Evolutionary conservation across 169 alveolate species (phyloP).

Genomic region (Plasmodium malariae): DNA sequence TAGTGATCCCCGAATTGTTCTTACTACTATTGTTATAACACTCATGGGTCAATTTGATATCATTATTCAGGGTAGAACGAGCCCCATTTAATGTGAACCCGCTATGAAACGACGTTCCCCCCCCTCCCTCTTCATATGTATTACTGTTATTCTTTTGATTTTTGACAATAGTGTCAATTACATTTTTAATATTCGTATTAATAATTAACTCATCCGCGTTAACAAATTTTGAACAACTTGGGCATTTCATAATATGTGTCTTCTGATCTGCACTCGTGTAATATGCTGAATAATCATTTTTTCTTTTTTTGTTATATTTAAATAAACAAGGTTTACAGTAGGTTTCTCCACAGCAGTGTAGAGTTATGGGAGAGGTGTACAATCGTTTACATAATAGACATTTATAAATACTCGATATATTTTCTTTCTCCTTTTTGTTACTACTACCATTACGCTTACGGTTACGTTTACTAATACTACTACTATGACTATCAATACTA

Average conservation of each 20-base stretch:
- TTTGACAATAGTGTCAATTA: slow-evolving; percentile 44
- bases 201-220: slow-evolving; percentile 44
- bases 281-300: slow-evolving; percentile 15
- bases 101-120: too few relatives aligned
- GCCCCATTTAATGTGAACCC: too few relatives aligned
- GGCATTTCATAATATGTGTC: slow-evolving; percentile 57
- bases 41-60: too few relatives aligned
- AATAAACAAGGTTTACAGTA: slow-evolving; percentile 85
- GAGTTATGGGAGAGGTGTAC: slow-evolving; percentile 86
- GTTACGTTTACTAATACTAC: slow-evolving; percentile 26
- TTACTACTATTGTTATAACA: too few relatives aligned
- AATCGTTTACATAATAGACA: slow-evolving; percentile 86
- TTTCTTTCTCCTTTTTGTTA: slow-evolving; percentile 14
- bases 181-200: slow-evolving; percentile 70
- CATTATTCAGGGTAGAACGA: too few relatives aligned
- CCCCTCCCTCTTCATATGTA: not conserved
- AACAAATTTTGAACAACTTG: slow-evolving; percentile 31
- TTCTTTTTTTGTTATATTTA: slow-evolving; percentile 70
- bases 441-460: not conserved
- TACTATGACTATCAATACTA: not conserved
- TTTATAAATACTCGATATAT: slow-evolving; percentile 78
- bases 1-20: too few relatives aligned
- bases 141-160: slow-evolving; percentile 27
- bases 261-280: not conserved
- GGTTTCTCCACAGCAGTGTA: slow-evolving; percentile 91